Base-by-base conservation (phyloP, 2,329 filamentous ascomycete genomes). In the Talaromyces funiculosus region DNA sequence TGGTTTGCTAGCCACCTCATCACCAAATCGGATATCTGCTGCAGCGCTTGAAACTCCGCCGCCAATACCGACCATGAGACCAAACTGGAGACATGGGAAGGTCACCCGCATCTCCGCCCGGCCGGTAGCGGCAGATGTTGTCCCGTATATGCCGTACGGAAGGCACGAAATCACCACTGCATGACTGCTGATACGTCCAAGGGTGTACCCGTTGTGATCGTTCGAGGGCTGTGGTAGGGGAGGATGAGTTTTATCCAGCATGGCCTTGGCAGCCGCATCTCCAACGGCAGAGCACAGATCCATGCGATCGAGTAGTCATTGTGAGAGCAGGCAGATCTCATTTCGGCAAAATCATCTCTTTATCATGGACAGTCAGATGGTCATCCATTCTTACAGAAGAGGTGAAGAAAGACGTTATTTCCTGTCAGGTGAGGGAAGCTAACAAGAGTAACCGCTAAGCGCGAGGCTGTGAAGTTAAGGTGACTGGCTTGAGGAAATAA, bases 231-330 rank as follows among this genome's bases (percentile, higher is more conserved):
- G 55, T 9, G 38, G 12, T n/a, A 57, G n/a, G 12, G 55, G 18
- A 16, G 38, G 16, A 35, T 57, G 55, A 26, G 40, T 57, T 58
- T 67, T 64, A 40, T 71, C 68, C 6, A 65, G 57, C 61, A 55
- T 55, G 16, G 47, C 57, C 24, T 38, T 55, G 3, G 57, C 57
- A 14, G 57, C 49, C 16, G 57, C 57, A 54, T 26, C 16, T 60
- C 57, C 37, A 60, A 38, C 18, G 57, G 57, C 20, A 60, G 20
- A 18, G 57, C 49, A 35, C 43, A 33, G 16, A 60, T 38, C 49
- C 57, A 60, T 24, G 31, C 47, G 24, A 60, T 29, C 3, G 26
- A 40, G 18, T 60, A 60, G 20, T 60, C 38, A 1, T 54, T 47
- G 9, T 57, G 54, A 47, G 54, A 35, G 42, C 16, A 16, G 24